Evolutionary conservation across 768 basidiomycete species (phyloP), one percentile per base, ranked within the genome.

Genomic region (Lyophyllum semitale): DNA sequence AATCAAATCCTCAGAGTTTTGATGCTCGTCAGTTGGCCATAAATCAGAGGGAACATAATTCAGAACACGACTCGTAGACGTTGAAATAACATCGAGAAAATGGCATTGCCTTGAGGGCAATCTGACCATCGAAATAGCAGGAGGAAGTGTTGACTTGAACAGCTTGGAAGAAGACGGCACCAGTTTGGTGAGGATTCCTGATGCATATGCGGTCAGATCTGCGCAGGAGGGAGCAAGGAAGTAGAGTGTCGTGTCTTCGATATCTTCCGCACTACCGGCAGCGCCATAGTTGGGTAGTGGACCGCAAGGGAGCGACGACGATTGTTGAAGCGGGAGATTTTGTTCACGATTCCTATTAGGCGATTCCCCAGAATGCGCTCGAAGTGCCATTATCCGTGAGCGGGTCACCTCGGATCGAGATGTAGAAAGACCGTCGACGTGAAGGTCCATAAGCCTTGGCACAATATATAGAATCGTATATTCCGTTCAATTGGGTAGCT

Each of bases 201-300:
- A 59, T 29, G 43, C 35, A 29, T 27, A 59, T 26, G 58, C 52
- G n/a, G 58, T 57, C 4, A 57, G 38, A 38, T 59, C 58, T 15
- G 48, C 45, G 17, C 26, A 54, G 30, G 52, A 60, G 3, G 55
- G 35, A 13, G 38, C 29, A 48, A 43, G 20, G 32, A 33, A 47
- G 37, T 37, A 47, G 20, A 59, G 47, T 3, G 55, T 57, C 37
- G 47, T 47, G 44, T 57, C 46, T n/a, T 53, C 55, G 6, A 43
- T 48, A 15, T 59, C 55, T 32, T 47, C 55, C n/a, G 23, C 23
- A 41, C 35, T 27, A 5, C n/a, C n/a, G 29, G 33, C 26, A 33
- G 22, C 29, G 8, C 37, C 11, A 48, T 20, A 12, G 11, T 5
- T 20, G 12, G 25, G 8, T 15, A 27, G 27, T 17, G 23, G n/a